Percentiles rank a stretch among this genome's conserved stretches.
phyloP scores from a whole-genome alignment of 2,329 filamentous ascomycete genomes.

The Fusarium anthophilum region DNA sequence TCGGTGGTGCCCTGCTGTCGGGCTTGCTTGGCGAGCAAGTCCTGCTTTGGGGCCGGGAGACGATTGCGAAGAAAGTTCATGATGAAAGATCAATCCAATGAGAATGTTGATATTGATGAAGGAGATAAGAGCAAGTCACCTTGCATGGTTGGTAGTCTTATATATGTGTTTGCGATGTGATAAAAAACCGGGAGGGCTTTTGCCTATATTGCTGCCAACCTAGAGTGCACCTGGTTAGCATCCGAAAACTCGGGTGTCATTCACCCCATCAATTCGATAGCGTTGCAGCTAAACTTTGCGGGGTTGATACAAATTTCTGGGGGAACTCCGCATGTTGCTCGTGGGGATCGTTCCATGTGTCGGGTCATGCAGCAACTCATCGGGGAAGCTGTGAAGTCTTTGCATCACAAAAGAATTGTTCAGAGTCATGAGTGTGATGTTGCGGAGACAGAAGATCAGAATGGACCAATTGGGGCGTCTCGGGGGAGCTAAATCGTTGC shows the following conservation, averaged over 20 bases:
- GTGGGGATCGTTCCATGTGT: background rate
- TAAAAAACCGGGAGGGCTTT: background rate
- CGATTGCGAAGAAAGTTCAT: constrained; percentile 14
- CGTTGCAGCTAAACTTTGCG: background rate
- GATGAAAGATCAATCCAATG: too few species aligned
- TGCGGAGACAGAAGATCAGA: rapidly evolving
- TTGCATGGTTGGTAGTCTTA: background rate
- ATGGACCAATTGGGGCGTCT: constrained; percentile 17
- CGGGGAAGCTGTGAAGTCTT: background rate
- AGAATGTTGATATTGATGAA: rapidly evolving
- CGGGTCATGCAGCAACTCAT: background rate
- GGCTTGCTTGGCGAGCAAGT: constrained; percentile 18
- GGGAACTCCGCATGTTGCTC: background rate
- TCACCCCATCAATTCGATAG: constrained; percentile 7
- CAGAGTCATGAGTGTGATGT: background rate
- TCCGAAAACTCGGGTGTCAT: background rate
- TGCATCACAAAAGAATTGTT: background rate
- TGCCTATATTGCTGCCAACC: background rate
- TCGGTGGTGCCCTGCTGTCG: constrained; percentile 22
- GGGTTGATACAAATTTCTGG: background rate
- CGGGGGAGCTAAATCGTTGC: constrained; percentile 37
- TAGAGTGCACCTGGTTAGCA: background rate
- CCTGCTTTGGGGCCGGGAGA: background rate
- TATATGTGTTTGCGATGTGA: background rate
- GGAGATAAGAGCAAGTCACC: background rate